Base-by-base conservation (phyloP, 148 eudicot genomes). In the Dysphania ambrosioides region DNA sequence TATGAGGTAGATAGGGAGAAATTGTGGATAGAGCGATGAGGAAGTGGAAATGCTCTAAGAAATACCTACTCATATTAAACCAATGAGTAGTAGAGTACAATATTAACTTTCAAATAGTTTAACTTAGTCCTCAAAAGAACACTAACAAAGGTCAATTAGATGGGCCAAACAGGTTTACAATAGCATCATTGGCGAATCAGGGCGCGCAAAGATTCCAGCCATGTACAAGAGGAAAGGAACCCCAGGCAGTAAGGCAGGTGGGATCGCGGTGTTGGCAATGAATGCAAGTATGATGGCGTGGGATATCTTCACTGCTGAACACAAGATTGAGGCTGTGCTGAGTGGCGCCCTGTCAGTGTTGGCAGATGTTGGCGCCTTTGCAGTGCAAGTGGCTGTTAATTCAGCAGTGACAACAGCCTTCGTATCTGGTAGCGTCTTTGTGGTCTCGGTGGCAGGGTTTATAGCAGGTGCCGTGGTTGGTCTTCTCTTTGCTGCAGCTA, bases 251-350 rank as follows among this genome's bases (percentile, higher is more conserved):
- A 11, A 8, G 11, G 27, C 9, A 41, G 53, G 53, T 26, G 56
- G 71, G 55, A 18, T 27, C 7, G 71, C 55, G 9, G 41, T 32
- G 19, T 4, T 40, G 15, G 55, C 41, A 9, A 19, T 68, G 2
- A 41, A 12, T 7, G 71, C 71, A 41, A 34, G 71, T 21, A 41
- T 44, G 15, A 41, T 68, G 49, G 71, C 41, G 8, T 68, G 53
- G 55, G 71, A 68, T 32, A 68, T 68, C 29, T 68, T 68, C 55
- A 68, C 71, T 23, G 71, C 71, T 2, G 71, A 68, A 8, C 55
- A 68, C 21, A 42, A 40, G 26, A 18, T 68, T 42, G 71, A 68
- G 55, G 23, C 71, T 3, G 56, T 34, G 2, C 8, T 68, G 5
- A 68, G 26, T 23, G 26, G 24, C 30, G 26, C 34, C 21, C 0